Conservation (phyloP, 148 eudicot species). For the Bassia scoparia region DNA sequence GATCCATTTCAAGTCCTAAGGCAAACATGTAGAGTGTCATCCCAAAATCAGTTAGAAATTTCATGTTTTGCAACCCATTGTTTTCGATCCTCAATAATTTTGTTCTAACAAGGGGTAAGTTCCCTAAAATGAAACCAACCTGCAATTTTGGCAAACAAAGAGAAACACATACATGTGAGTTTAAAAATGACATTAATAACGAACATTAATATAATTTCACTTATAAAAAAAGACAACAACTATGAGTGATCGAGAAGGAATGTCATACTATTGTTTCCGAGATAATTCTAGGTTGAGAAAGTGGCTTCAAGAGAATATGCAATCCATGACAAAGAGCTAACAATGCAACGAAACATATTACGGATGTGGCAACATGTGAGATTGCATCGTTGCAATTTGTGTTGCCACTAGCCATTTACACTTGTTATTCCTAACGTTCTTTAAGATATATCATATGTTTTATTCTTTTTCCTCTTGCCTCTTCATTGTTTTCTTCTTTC, state of each 20-base stretch:
- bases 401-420: background rate
- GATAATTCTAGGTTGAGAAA: constrained; percentile 73
- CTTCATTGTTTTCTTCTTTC: background rate
- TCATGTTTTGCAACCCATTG: constrained; percentile 32
- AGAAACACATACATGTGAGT: background rate
- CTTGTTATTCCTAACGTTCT: background rate
- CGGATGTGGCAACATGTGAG: constrained; percentile 34
- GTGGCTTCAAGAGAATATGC: constrained; percentile 49
- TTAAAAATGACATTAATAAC: background rate
- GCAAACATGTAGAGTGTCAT: constrained; percentile 83
- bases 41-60: constrained; percentile 64
- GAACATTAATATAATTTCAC: too few relatives aligned
- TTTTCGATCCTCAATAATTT: background rate
- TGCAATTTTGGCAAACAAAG: constrained; percentile 26
- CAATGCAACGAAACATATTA: constrained; percentile 37
- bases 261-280: constrained; percentile 66
- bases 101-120: constrained; percentile 27
- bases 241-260: background rate
- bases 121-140: constrained; percentile 68
- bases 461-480: background rate
- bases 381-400: constrained; percentile 13
- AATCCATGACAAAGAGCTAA: constrained; percentile 49
- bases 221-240: background rate
- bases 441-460: background rate
- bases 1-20: constrained; percentile 77